phyloP scores from a whole-genome alignment of 164 flowering plant species.

The Warburgia ugandensis region DNA sequence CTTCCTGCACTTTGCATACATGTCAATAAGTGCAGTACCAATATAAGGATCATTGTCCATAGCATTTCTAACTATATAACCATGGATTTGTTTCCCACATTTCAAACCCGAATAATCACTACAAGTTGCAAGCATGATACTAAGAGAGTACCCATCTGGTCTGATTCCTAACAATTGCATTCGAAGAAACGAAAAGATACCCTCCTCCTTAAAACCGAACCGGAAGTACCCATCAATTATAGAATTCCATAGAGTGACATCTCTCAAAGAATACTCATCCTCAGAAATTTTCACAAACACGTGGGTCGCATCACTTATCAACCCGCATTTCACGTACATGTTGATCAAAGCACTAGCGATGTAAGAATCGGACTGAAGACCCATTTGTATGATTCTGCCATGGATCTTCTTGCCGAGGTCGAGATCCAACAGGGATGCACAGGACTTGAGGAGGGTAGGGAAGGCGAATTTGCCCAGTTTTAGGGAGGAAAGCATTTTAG shows the following conservation, averaged over 20 bases:
- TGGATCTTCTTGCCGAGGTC: slow-evolving; percentile 40
- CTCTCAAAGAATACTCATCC: slow-evolving; percentile 17
- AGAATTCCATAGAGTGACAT: slow-evolving; percentile 58
- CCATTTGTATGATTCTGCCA: slow-evolving; percentile 28
- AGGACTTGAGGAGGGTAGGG: slow-evolving; percentile 60
- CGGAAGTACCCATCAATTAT: slow-evolving; percentile 47
- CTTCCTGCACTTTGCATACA: slow-evolving; percentile 34
- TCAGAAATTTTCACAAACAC: slow-evolving; percentile 42
- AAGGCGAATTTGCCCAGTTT: slow-evolving; percentile 26
- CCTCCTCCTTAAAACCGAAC: slow-evolving; percentile 28
- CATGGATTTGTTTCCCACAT: slow-evolving; percentile 53
- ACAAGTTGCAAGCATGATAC: slow-evolving; percentile 37
- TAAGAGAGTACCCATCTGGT: slow-evolving; percentile 49
- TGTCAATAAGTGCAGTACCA: slow-evolving; percentile 43
- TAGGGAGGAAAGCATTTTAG: slow-evolving; percentile 4
- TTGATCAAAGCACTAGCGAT: slow-evolving; percentile 42
- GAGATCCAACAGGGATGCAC: slow-evolving; percentile 30
- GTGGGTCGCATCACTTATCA: slow-evolving; percentile 27
- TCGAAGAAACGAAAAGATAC: slow-evolving; percentile 30
- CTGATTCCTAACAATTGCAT: slow-evolving; percentile 36
- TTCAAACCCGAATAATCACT: slow-evolving; percentile 8
- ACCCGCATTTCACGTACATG: slow-evolving; percentile 57
- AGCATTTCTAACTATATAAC: slow-evolving; percentile 29
- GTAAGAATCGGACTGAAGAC: slow-evolving; percentile 39
- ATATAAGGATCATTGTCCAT: slow-evolving; percentile 35